phyloP scores from a whole-genome alignment of 495 filamentous ascomycete species.

The Aspergillus baeticus region DNA sequence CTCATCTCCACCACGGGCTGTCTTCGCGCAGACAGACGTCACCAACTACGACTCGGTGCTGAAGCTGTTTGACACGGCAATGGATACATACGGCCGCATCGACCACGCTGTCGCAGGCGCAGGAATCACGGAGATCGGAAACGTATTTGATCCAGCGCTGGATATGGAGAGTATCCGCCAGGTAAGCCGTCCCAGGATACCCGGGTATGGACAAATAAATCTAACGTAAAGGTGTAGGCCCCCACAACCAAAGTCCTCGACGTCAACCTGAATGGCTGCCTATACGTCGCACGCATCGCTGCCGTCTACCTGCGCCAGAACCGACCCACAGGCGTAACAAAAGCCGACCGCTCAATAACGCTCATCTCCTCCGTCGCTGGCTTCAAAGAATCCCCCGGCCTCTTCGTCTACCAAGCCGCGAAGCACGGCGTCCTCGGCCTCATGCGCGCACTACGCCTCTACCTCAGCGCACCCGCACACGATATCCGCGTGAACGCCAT shows the following conservation, averaged over 20 bases:
- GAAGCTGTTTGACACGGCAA: constrained; percentile 24
- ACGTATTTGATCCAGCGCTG: constrained; percentile 25
- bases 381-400: constrained; percentile 35
- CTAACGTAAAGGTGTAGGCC: neutral
- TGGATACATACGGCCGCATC: constrained; percentile 23
- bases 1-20: constrained; percentile 19
- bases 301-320: constrained; percentile 31
- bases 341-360: constrained; percentile 30
- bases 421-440: constrained; percentile 38
- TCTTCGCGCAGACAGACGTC: constrained; percentile 33
- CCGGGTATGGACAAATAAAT: too few species aligned
- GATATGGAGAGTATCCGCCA: constrained; percentile 19
- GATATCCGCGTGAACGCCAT: constrained; percentile 36
- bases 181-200: neutral
- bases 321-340: neutral
- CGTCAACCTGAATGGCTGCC: constrained; percentile 30
- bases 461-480: constrained; percentile 19
- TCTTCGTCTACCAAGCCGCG: constrained; percentile 32
- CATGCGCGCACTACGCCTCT: constrained; percentile 32
- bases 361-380: constrained; percentile 32
- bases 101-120: constrained; percentile 37
- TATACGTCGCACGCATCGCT: constrained; percentile 32
- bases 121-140: constrained; percentile 29
- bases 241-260: constrained; percentile 32
- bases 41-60: constrained; percentile 35